Percentiles rank a stretch among this genome's conserved stretches.
phyloP scores from a whole-genome alignment of 2,329 filamentous ascomycete species.

The Diplodia mutila region DNA sequence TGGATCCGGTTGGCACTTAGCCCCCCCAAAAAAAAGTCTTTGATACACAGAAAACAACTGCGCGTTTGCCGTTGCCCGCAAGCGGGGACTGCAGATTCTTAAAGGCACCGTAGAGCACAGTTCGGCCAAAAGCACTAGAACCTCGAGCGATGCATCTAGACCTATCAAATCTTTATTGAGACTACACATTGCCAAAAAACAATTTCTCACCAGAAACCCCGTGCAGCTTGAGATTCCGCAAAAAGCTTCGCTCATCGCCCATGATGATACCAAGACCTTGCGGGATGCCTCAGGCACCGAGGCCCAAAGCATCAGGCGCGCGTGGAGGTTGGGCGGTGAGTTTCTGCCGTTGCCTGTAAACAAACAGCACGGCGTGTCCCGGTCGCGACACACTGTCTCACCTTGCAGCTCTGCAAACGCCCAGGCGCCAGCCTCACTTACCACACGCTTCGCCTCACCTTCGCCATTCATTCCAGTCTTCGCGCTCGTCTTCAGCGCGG shows the following conservation, averaged over 20 bases:
- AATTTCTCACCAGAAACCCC: background rate
- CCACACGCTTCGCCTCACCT: background rate
- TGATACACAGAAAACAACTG: no score
- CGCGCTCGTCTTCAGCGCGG: background rate
- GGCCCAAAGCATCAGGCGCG: background rate
- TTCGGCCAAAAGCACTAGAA: background rate
- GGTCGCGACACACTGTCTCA: constrained; percentile 15
- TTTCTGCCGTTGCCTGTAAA: constrained; percentile 9
- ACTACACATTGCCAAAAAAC: background rate
- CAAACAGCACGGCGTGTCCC: constrained; percentile 4
- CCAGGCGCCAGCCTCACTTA: constrained; percentile 1
- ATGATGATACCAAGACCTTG: background rate
- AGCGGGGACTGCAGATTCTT: no score
- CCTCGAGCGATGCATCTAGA: background rate
- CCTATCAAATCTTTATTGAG: background rate
- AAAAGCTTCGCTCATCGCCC: background rate
- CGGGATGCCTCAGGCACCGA: background rate
- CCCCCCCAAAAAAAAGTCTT: no score
- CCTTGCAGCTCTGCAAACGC: constrained; percentile 14
- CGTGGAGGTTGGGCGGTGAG: background rate
- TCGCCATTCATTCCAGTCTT: background rate
- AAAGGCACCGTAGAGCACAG: background rate
- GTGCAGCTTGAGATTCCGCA: background rate
- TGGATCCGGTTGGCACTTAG: no score
- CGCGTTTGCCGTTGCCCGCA: no score